Percentiles rank a stretch among this genome's conserved stretches.
These are phyloP conservation scores for Pseudocercospora ulei DNA, from an alignment of 2,329 filamentous ascomycete genomes.

Conservation along the genomic window DNA sequence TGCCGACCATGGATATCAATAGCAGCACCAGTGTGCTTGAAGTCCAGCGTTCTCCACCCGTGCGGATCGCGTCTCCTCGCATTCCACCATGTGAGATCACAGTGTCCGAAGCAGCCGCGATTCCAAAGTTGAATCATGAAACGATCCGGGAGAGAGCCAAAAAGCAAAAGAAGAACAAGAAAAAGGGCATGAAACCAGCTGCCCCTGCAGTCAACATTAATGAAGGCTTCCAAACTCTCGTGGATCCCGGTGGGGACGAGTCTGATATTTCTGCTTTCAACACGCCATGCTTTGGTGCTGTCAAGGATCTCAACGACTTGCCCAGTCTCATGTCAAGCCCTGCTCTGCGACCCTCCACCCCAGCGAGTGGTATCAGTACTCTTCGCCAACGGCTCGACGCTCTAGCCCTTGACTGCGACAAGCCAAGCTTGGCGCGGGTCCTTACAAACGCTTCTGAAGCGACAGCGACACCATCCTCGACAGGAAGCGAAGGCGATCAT, in stretches of 20 bases:
- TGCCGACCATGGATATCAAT: slow-evolving; percentile 35
- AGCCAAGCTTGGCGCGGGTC: slow-evolving; percentile 40
- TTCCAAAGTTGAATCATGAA: slow-evolving; percentile 32
- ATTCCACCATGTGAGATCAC: slow-evolving; percentile 21
- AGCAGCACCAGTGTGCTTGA: slow-evolving; percentile 23
- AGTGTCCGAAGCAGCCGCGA: slow-evolving; percentile 16
- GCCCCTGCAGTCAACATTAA: slow-evolving; percentile 38
- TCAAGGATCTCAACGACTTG: slow-evolving; percentile 39
- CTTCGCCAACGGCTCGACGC: slow-evolving; percentile 73
- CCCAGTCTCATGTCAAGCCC: slow-evolving; percentile 43
- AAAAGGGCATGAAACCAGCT: slow-evolving; percentile 32
- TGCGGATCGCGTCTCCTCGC: slow-evolving; percentile 30
- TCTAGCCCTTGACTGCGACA: slow-evolving; percentile 56
- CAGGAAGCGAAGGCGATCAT: slow-evolving; percentile 54
- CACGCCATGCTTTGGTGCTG: slow-evolving; percentile 33
- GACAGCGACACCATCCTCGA: slow-evolving; percentile 44
- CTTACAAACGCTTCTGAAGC: slow-evolving; percentile 40
- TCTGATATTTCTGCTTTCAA: slow-evolving; percentile 41
- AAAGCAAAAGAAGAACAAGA: slow-evolving; percentile 37
- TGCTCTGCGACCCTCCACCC: slow-evolving; percentile 43
- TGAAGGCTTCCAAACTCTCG: slow-evolving; percentile 45
- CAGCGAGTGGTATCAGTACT: slow-evolving; percentile 63
- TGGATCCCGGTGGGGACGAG: slow-evolving; percentile 48
- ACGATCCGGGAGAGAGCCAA: slow-evolving; percentile 33
- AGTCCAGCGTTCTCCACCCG: slow-evolving; percentile 29